Evolutionary conservation across 2,329 filamentous ascomycete genomes (phyloP).

Genomic region (Passalora sequoiae): DNA sequence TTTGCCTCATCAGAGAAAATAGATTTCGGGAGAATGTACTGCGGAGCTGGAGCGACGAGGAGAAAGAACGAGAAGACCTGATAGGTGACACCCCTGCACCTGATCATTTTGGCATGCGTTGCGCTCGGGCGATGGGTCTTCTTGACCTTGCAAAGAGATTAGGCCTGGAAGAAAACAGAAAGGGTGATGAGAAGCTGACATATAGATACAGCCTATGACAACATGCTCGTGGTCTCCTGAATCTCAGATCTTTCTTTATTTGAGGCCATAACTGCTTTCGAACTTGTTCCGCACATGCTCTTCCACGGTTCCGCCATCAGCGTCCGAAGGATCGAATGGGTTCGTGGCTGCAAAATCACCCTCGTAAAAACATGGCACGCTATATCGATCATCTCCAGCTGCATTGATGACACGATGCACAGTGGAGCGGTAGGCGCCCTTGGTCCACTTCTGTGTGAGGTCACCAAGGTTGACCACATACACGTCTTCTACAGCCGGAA

Average conservation of each 20-base stretch:
- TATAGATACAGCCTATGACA: slow-evolving; percentile 42
- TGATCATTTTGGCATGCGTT: slow-evolving; percentile 20
- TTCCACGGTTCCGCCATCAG: slow-evolving; percentile 21
- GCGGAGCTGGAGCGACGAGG: slow-evolving; percentile 33
- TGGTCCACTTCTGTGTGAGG: slow-evolving; percentile 46
- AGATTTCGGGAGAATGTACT: slow-evolving; percentile 28
- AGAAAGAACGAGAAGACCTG: slow-evolving; percentile 37
- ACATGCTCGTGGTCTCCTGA: too few species aligned
- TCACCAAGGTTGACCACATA: slow-evolving; percentile 50
- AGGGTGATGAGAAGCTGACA: slow-evolving; percentile 45
- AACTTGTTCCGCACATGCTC: slow-evolving; percentile 21
- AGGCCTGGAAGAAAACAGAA: slow-evolving; percentile 33
- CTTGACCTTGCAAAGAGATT: slow-evolving; percentile 28
- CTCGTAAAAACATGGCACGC: slow-evolving; percentile 46
- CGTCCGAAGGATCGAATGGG: slow-evolving; percentile 16
- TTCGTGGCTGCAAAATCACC: slow-evolving; percentile 19
- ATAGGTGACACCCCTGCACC: slow-evolving; percentile 26
- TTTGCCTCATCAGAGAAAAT: slow-evolving; percentile 38
- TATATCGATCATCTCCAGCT: slow-evolving; percentile 37
- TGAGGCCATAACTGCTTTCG: slow-evolving; percentile 18
- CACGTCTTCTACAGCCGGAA: slow-evolving; percentile 40
- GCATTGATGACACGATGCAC: slow-evolving; percentile 44
- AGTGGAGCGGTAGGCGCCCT: slow-evolving; percentile 41
- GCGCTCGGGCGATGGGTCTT: slow-evolving; percentile 16
- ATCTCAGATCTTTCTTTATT: not conserved